Base-by-base conservation (phyloP, 1,139 yeast species). In the Suhomyces panamericanus region DNA sequence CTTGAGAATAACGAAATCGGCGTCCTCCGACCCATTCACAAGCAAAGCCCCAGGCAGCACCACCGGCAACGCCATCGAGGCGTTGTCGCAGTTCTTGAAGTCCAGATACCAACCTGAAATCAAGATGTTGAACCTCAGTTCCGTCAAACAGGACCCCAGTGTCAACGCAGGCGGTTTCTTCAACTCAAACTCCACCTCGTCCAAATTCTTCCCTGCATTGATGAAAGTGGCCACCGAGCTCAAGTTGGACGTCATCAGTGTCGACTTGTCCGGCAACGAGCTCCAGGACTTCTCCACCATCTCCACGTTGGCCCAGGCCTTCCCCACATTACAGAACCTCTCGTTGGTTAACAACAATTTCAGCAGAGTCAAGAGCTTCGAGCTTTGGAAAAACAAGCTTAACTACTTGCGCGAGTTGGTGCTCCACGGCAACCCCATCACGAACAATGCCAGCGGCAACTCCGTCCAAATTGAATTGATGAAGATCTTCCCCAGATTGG, bases 151-250 rank as follows among this genome's bases (percentile, higher is more conserved):
- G 42, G 98, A 93, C 60, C 84, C 80, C 26, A 73, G 66, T 13
- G 70, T 93, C 39, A 67, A 67, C 15, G 69, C 77, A 14, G 77
- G 77, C 50, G 96, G 96, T 0, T 71, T 89, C 45, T 82, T 90
- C 54, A 76, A 80, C 17, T 70, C 79, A 14, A 69, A 82, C 7
- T 77, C 83, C 40, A 75, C 81, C 3, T 63, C 80, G 1, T 78
- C 95, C 13, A 91, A 91, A 63, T 84, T 91, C 77, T 90, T 93
- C 64, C 87, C 91, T 3, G 99, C 99, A 0, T 69, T 93, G 53
- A 83, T 93, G 89, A 89, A 87, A 60, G 69, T 95, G 15, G 96
- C 96, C 1, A 72, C 73, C 42, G 78, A 76, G 38, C 58, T 72
- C 35, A 76, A 76, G 37, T 52, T 77, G 13, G 73, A 73, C 3